Percentiles rank a stretch among this genome's conserved stretches.
phyloP scores from a whole-genome alignment of 2,329 filamentous ascomycete species.

The Achaetomium macrosporum region DNA sequence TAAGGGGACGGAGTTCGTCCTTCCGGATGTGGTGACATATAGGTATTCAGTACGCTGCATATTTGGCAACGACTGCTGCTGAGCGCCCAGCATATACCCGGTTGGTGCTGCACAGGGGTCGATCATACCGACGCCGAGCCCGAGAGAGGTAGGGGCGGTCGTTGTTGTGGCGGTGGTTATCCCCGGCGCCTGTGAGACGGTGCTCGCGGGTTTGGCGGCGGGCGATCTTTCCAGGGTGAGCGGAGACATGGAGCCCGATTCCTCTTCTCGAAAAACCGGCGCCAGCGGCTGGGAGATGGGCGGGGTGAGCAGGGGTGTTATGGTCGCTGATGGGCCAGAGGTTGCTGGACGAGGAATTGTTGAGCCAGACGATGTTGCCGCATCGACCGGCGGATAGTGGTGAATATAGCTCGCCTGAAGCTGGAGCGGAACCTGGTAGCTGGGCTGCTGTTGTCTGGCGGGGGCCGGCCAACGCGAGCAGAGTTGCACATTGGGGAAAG shows the following conservation, averaged over 20 bases:
- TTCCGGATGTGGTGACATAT: too few species aligned
- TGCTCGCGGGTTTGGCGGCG: background rate
- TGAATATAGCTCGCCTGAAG: background rate
- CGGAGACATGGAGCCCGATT: slow-evolving; percentile 5
- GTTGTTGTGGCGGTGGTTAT: background rate
- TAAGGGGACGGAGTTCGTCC: too few species aligned
- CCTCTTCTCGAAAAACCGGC: background rate
- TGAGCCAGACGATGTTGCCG: background rate
- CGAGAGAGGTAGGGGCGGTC: too few species aligned
- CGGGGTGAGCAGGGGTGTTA: background rate
- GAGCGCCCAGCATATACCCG: too few species aligned
- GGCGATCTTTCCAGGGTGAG: background rate
- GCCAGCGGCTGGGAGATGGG: background rate
- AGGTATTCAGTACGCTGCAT: too few species aligned
- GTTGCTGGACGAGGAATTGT: too few species aligned
- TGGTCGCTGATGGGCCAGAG: too few species aligned
- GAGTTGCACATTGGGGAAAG: slow-evolving; percentile 37
- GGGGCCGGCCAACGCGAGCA: slow-evolving; percentile 5
- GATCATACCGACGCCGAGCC: background rate
- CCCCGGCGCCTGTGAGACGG: background rate
- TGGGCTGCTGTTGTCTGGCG: background rate
- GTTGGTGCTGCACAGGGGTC: too few species aligned
- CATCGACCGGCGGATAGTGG: background rate
- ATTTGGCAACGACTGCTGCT: too few species aligned
- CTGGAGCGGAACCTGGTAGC: background rate